Evolutionary conservation across 2,329 filamentous ascomycete species (phyloP).

Genomic region (Trichophyton verrucosum): DNA sequence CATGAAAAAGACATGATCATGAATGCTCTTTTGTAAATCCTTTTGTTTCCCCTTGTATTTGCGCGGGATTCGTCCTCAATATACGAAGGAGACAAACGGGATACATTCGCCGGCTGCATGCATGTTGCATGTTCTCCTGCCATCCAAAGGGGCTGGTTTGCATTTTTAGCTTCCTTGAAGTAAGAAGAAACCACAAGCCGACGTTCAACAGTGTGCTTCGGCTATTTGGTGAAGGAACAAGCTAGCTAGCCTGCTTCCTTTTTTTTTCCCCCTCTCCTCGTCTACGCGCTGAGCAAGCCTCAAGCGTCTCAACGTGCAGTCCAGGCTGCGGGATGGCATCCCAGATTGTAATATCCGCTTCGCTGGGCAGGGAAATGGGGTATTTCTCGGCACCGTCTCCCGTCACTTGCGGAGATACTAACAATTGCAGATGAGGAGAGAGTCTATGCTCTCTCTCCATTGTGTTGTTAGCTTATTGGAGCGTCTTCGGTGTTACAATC

Average conservation of each 20-base stretch:
- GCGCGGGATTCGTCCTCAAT: neutral
- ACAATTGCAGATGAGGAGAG: neutral
- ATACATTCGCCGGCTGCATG: neutral
- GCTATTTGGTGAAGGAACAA: conserved; percentile 1
- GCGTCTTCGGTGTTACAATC: neutral
- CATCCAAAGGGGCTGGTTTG: neutral
- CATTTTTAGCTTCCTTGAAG: neutral
- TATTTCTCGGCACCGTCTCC: neutral
- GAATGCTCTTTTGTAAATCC: neutral
- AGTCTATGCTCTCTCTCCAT: neutral
- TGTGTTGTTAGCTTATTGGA: neutral
- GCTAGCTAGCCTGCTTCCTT: neutral
- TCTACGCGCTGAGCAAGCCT: neutral
- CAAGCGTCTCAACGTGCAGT: neutral
- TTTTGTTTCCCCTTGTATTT: neutral
- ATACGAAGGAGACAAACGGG: neutral
- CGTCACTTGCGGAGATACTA: neutral
- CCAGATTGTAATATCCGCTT: neutral
- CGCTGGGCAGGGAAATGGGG: neutral
- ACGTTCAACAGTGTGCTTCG: neutral
- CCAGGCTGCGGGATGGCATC: neutral
- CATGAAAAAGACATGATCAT: neutral
- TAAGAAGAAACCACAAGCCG: neutral
- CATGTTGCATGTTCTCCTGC: neutral
- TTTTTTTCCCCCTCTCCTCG: too few species aligned